phyloP scores from a whole-genome alignment of 345 rosid genomes.

The Cochlearia excelsa region DNA sequence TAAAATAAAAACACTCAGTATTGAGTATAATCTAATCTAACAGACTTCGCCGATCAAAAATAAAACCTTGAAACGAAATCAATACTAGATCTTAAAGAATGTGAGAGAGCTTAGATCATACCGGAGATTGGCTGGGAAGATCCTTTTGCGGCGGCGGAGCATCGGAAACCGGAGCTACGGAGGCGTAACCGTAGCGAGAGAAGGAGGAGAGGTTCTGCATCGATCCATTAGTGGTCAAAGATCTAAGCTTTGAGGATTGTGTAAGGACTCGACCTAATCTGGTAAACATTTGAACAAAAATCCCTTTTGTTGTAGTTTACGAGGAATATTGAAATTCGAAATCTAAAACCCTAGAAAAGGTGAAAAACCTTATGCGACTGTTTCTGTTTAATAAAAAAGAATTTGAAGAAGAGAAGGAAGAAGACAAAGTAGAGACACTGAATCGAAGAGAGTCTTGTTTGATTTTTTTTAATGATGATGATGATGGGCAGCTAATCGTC shows the following conservation, averaged over 20 bases:
- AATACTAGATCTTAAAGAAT: background rate
- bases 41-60: background rate
- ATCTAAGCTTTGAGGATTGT: slow-evolving; percentile 42
- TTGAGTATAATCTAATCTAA: background rate
- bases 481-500: slow-evolving; percentile 16
- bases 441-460: background rate
- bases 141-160: slow-evolving; percentile 31
- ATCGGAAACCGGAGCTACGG: slow-evolving; percentile 38
- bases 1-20: too few species aligned
- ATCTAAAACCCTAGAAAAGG: slow-evolving; percentile 26
- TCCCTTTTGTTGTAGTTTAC: background rate
- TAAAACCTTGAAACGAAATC: slow-evolving; percentile 2
- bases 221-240: slow-evolving; percentile 29
- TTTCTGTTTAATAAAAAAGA: too few species aligned
- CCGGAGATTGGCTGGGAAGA: slow-evolving; percentile 41
- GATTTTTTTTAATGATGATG: slow-evolving; percentile 7
- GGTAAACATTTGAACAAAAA: slow-evolving; percentile 42
- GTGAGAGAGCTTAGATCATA: slow-evolving; percentile 20
- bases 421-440: too few species aligned
- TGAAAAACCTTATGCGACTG: slow-evolving; percentile 13
- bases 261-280: slow-evolving; percentile 51
- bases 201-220: slow-evolving; percentile 26
- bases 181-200: slow-evolving; percentile 44
- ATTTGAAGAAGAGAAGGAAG: too few species aligned
- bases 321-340: background rate